Conservation (phyloP, 805 yeast species). For the Ogataea nonfermentans region DNA sequence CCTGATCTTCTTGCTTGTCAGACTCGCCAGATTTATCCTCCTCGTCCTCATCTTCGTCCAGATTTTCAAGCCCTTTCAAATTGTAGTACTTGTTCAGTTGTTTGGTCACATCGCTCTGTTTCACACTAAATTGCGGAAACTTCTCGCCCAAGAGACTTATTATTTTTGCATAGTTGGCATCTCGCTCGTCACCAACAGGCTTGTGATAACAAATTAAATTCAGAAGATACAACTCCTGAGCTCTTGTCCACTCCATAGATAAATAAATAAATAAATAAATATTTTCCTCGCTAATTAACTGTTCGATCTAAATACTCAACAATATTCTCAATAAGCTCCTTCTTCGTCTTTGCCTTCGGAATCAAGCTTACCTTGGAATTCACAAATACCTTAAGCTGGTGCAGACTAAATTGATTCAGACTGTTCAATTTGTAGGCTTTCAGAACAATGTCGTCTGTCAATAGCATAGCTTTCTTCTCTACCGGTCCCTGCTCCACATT, state of each 20-base stretch:
- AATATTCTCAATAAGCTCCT: conserved; percentile 44
- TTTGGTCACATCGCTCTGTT: conserved; percentile 15
- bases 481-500: conserved; percentile 11
- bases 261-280: conserved; percentile 1
- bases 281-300: conserved; percentile 1
- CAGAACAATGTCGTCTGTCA: conserved; percentile 40
- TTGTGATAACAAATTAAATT: conserved; percentile 29
- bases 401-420: conserved; percentile 39
- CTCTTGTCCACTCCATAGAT: conserved; percentile 24
- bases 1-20: conserved; percentile 1
- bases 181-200: conserved; percentile 28
- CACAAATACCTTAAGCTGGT: conserved; percentile 42
- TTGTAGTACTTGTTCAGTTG: conserved; percentile 29
- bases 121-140: conserved; percentile 17
- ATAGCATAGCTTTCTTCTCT: conserved; percentile 16
- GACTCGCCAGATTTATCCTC: conserved; percentile 4
- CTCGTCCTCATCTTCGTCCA: conserved; percentile 22
- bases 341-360: conserved; percentile 39
- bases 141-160: conserved; percentile 19
- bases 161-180: conserved; percentile 16
- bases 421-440: conserved; percentile 40
- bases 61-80: conserved; percentile 24
- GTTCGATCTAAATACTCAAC: conserved; percentile 21
- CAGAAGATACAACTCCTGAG: conserved; percentile 24
- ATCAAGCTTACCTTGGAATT: conserved; percentile 36